Conservation (phyloP, 73 alveolate genomes). For the Durusdinium trenchii region DNA sequence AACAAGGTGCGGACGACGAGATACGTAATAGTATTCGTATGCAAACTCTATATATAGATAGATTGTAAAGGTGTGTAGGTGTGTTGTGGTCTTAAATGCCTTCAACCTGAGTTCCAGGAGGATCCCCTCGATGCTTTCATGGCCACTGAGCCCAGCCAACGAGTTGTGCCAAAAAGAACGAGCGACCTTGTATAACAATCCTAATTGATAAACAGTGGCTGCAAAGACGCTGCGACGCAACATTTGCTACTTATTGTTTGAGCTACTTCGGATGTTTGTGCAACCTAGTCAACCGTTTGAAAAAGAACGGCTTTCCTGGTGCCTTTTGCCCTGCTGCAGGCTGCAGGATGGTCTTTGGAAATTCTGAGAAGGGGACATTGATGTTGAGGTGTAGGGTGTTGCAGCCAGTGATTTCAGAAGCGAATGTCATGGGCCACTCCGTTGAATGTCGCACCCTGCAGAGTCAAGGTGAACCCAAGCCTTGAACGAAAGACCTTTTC, state of each 20-base stretch:
- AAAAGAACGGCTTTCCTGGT: too few relatives aligned
- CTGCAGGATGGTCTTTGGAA: too few relatives aligned
- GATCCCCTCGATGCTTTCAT: conserved; percentile 83
- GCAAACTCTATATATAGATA: too few relatives aligned
- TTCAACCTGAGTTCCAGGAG: too few relatives aligned
- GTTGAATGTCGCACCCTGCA: neutral
- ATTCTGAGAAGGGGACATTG: too few relatives aligned
- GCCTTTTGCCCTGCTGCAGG: too few relatives aligned
- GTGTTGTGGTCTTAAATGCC: neutral
- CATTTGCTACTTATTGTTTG: neutral
- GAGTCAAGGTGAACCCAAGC: neutral
- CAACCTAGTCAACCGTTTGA: too few relatives aligned
- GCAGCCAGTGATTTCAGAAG: too few relatives aligned
- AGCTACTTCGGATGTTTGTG: too few relatives aligned
- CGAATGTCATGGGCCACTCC: neutral
- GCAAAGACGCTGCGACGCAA: neutral
- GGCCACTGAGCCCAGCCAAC: conserved; percentile 22
- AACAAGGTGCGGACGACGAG: too few relatives aligned
- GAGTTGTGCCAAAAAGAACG: neutral
- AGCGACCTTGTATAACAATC: neutral
- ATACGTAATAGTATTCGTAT: too few relatives aligned
- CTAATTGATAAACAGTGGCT: neutral
- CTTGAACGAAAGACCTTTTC: neutral
- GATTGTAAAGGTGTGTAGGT: neutral
- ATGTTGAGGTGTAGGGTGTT: too few relatives aligned